These are phyloP conservation scores for Eremothecium coryli DNA, from an alignment of 1,139 yeast species.

Conservation along the genomic window DNA sequence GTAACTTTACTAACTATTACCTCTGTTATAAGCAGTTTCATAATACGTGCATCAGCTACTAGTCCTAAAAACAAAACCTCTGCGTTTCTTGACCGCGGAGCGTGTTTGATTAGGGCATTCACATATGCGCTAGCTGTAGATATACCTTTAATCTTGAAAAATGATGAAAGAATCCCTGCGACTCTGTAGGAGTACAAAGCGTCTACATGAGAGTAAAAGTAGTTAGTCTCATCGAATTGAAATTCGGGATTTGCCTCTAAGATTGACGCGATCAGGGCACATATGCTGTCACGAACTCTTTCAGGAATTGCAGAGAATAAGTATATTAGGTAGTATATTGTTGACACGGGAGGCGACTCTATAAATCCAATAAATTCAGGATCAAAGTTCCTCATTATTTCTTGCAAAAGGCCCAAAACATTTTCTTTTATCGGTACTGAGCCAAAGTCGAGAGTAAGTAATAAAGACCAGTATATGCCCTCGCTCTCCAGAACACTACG, in stretches of 20 bases:
- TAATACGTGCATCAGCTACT: constrained; percentile 1
- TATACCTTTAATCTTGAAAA: background rate
- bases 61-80: constrained; percentile 3
- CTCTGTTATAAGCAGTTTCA: background rate
- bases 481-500: background rate
- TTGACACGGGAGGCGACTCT: background rate
- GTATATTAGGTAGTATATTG: constrained; percentile 3
- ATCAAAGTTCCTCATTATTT: background rate
- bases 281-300: background rate
- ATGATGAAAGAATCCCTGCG: background rate
- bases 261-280: background rate
- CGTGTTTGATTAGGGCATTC: background rate
- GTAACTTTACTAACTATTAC: background rate
- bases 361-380: background rate
- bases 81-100: constrained; percentile 1
- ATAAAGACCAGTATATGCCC: background rate
- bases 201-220: background rate
- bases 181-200: constrained; percentile 1
- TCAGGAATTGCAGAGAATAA: background rate
- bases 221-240: background rate
- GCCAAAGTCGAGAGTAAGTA: background rate
- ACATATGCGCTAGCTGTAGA: constrained; percentile 1
- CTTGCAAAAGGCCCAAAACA: background rate
- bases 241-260: background rate
- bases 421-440: background rate